Percentiles rank a stretch among this genome's conserved stretches.
phyloP scores from a whole-genome alignment of 176 grass and related monocot species.

The Coix lacrymajobi region DNA sequence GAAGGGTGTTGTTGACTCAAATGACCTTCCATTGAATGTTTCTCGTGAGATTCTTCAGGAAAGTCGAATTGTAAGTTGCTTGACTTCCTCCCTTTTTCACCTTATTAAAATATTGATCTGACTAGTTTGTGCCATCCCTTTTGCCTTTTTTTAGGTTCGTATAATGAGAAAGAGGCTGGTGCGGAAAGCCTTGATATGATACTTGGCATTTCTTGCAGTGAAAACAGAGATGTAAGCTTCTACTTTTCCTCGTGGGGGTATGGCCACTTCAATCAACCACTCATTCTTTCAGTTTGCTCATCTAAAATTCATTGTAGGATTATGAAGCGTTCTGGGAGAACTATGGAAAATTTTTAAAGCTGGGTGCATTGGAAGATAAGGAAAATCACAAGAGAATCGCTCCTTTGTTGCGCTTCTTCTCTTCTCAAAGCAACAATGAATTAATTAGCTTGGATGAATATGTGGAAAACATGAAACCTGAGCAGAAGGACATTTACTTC shows the following conservation, averaged over 20 bases:
- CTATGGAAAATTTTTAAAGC: slow-evolving; percentile 85
- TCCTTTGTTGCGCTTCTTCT: slow-evolving; percentile 93
- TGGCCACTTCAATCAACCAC: not conserved
- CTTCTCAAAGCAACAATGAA: slow-evolving; percentile 84
- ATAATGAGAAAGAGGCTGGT: slow-evolving; percentile 99
- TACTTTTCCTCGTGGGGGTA: not conserved
- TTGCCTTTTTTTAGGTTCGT: slow-evolving; percentile 48
- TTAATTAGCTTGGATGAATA: slow-evolving; percentile 97
- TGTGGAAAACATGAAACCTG: slow-evolving; percentile 96
- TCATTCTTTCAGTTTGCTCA: not conserved
- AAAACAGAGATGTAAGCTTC: slow-evolving; percentile 87
- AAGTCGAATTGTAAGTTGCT: slow-evolving; percentile 85
- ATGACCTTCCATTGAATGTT: slow-evolving; percentile 96
- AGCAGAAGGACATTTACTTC: slow-evolving; percentile 90
- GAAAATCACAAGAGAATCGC: slow-evolving; percentile 94
- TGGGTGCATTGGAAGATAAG: slow-evolving; percentile 87
- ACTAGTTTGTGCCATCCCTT: not conserved
- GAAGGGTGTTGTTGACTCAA: slow-evolving; percentile 96
- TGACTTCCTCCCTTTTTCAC: not conserved
- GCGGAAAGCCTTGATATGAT: slow-evolving; percentile 96
- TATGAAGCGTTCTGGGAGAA: slow-evolving; percentile 99
- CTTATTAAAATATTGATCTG: not conserved
- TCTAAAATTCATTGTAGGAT: slow-evolving; percentile 48
- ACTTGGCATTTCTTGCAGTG: slow-evolving; percentile 86
- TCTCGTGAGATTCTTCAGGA: slow-evolving; percentile 99